A percentile compares a stretch with the other conserved stretches of the same genome.
These are phyloP conservation scores for Pichia nanzhaoensis DNA, from an alignment of 805 yeast genomes.

Conservation along the genomic window DNA sequence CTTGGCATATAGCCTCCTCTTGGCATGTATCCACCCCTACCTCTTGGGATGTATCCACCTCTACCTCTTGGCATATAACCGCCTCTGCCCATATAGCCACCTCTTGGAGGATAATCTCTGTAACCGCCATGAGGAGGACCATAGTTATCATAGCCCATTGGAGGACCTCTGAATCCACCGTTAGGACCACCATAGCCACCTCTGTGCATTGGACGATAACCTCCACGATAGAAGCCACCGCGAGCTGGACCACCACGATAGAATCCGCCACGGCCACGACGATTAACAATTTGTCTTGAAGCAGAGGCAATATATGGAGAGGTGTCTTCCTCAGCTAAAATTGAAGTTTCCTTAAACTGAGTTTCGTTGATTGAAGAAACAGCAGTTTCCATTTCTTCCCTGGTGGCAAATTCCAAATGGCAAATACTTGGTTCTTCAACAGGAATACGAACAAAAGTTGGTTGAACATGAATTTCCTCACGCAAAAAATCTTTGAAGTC, in stretches of 20 bases:
- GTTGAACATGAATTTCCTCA: constrained; percentile 58
- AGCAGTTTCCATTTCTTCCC: constrained; percentile 72
- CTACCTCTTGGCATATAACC: constrained; percentile 27
- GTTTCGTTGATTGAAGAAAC: constrained; percentile 64
- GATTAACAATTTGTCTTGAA: constrained; percentile 41
- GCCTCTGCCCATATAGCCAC: constrained; percentile 21
- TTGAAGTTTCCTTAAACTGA: constrained; percentile 56
- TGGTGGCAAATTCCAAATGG: constrained; percentile 50
- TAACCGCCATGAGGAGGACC: constrained; percentile 31
- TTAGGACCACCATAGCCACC: constrained; percentile 29
- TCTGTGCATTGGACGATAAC: constrained; percentile 18
- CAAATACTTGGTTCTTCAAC: constrained; percentile 40
- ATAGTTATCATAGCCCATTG: constrained; percentile 32
- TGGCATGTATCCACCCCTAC: constrained; percentile 28
- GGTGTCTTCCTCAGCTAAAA: constrained; percentile 74
- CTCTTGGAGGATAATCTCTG: constrained; percentile 25
- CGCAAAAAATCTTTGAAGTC: constrained; percentile 86
- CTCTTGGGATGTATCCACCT: constrained; percentile 27
- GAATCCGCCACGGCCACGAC: constrained; percentile 36
- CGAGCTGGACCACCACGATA: constrained; percentile 42
- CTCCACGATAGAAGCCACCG: constrained; percentile 31
- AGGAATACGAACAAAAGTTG: constrained; percentile 54
- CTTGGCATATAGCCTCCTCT: constrained; percentile 26
- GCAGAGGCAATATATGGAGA: constrained; percentile 45
- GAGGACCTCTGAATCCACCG: constrained; percentile 30